Conservation (phyloP, 306 rosid species). For the Inga oerstediana region DNA sequence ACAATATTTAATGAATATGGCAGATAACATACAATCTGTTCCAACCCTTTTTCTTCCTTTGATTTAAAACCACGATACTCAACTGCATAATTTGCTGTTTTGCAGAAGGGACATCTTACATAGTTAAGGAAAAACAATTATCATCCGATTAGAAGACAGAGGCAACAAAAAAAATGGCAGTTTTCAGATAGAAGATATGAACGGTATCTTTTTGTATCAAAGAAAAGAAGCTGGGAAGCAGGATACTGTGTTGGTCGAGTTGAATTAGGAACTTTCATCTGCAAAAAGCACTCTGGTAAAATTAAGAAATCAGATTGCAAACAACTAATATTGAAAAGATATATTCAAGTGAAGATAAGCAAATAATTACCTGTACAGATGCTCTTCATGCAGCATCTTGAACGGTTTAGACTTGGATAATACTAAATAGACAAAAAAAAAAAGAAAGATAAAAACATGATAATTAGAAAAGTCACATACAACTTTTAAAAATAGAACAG, state of each 20-base stretch:
- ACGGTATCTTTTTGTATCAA: neutral
- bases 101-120: conserved; percentile 92
- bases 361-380: conserved; percentile 83
- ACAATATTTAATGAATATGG: conserved; percentile 15
- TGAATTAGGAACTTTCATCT: conserved; percentile 99
- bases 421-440: conserved; percentile 47
- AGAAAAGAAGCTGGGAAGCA: conserved; percentile 29
- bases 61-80: conserved; percentile 95
- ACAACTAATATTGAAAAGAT: conserved; percentile 16
- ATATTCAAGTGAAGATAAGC: conserved; percentile 19
- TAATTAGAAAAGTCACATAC: conserved; percentile 35
- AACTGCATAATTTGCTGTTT: conserved; percentile 91
- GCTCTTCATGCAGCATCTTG: conserved; percentile 98
- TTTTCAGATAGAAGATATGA: neutral
- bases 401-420: conserved; percentile 98
- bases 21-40: conserved; percentile 68
- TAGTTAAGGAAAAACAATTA: conserved; percentile 60
- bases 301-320: conserved; percentile 43
- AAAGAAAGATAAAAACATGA: neutral
- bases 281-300: conserved; percentile 90
- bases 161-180: conserved; percentile 11
- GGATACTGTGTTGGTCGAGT: conserved; percentile 99
- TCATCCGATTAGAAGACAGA: conserved; percentile 14
- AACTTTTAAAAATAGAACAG: conserved; percentile 7
- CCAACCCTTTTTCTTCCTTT: conserved; percentile 92